These are phyloP conservation scores for Periconia sp. DNA, from an alignment of 2,329 filamentous ascomycete genomes.

Conservation along the genomic window DNA sequence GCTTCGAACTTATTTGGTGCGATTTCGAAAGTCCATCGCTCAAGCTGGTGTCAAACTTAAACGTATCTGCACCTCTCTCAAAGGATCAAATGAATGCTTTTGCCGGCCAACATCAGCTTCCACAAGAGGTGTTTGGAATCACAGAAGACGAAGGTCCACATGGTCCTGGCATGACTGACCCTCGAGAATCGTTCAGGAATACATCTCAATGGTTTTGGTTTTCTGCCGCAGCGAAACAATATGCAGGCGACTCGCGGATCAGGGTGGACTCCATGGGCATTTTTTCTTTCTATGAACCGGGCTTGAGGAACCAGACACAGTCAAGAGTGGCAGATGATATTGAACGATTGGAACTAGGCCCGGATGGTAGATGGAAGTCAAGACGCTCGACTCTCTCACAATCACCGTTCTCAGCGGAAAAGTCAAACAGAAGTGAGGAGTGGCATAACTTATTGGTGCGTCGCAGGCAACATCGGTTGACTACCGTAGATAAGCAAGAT, in stretches of 20 bases:
- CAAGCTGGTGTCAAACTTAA: conserved; percentile 52
- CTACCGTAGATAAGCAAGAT: conserved; percentile 24
- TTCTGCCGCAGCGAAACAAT: conserved; percentile 51
- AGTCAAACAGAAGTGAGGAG: too few relatives aligned
- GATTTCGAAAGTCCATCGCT: conserved; percentile 55
- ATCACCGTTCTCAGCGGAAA: too few relatives aligned
- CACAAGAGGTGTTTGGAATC: conserved; percentile 7
- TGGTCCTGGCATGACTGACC: conserved; percentile 22
- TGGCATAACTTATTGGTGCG: too few relatives aligned
- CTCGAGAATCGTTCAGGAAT: conserved; percentile 18
- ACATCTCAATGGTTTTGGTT: conserved; percentile 46
- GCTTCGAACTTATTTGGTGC: conserved; percentile 61
- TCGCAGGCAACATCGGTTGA: conserved; percentile 22
- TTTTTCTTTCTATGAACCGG: conserved; percentile 54
- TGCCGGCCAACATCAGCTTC: too few relatives aligned
- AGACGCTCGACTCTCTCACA: too few relatives aligned
- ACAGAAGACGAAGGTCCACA: conserved; percentile 19
- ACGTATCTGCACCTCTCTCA: conserved; percentile 58
- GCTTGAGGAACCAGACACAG: conserved; percentile 37
- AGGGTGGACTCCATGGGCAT: conserved; percentile 51
- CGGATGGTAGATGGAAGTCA: conserved; percentile 48
- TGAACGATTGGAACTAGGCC: conserved; percentile 50
- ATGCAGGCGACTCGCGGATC: conserved; percentile 53
- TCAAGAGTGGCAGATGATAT: conserved; percentile 44
- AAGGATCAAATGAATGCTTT: too few relatives aligned